Conservation (phyloP, 495 filamentous ascomycete genomes). For the Hypoxylon subgilvum region DNA sequence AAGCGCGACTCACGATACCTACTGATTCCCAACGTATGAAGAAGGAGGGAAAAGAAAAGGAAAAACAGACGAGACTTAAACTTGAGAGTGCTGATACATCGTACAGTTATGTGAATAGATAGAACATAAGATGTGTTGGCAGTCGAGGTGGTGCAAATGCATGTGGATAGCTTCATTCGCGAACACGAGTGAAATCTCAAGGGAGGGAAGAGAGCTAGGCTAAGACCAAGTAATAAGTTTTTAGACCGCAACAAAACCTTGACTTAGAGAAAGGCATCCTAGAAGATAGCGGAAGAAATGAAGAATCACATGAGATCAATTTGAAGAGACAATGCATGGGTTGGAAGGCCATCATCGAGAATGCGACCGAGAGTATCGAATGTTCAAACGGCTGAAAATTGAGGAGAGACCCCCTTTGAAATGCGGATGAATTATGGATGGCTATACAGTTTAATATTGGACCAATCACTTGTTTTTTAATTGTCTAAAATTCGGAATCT, state of each 20-base stretch:
- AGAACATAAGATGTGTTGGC: neutral
- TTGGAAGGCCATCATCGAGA: conserved; percentile 35
- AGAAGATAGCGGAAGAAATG: conserved; percentile 34
- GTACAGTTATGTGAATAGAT: neutral
- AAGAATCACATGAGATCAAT: conserved; percentile 28
- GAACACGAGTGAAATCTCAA: conserved; percentile 9
- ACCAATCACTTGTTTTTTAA: conserved; percentile 24
- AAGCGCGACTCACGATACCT: neutral
- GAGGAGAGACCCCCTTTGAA: conserved; percentile 8
- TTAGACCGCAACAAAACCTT: conserved; percentile 14
- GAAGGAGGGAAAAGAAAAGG: neutral
- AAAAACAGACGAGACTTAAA: neutral
- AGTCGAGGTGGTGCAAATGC: conserved; percentile 24
- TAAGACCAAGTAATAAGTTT: conserved; percentile 35
- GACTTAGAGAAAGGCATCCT: conserved; percentile 16
- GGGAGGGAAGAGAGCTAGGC: neutral
- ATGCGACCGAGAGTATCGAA: conserved; percentile 43
- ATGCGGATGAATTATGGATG: neutral
- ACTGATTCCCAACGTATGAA: neutral
- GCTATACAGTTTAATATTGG: conserved; percentile 28
- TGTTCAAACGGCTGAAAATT: conserved; percentile 38
- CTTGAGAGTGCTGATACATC: neutral
- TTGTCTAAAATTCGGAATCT: conserved; percentile 26
- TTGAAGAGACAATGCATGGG: conserved; percentile 41
- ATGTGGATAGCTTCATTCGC: conserved; percentile 53